A percentile compares a stretch with the other conserved stretches of the same genome.
These are phyloP conservation scores for Solanum paucissectum DNA, from an alignment of 257 asterid species.

Conservation along the genomic window DNA sequence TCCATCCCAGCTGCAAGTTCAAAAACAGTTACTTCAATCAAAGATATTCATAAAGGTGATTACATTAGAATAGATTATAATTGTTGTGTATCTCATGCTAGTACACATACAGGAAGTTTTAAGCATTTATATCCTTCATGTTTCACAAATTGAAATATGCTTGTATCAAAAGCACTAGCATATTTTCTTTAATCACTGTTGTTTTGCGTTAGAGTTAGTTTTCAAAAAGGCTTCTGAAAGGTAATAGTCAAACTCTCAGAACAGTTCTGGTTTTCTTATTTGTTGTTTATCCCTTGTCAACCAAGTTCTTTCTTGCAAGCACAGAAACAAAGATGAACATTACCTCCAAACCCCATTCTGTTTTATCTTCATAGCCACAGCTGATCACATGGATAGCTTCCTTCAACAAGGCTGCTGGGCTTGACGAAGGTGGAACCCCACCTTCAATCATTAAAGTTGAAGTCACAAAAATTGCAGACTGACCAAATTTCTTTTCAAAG, in stretches of 20 bases:
- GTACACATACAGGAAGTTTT: background rate
- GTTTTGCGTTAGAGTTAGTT: background rate
- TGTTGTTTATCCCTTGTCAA: background rate
- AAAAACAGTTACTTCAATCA: background rate
- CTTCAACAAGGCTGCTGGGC: slow-evolving; percentile 91
- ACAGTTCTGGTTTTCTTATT: background rate
- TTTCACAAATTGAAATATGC: background rate
- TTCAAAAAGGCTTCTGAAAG: background rate
- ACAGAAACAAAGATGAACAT: background rate
- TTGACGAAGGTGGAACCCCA: slow-evolving; percentile 94
- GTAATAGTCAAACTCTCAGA: background rate
- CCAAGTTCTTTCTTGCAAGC: background rate
- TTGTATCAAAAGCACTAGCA: background rate
- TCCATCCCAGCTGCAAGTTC: slow-evolving; percentile 83
- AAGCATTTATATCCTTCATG: background rate
- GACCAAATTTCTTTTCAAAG: slow-evolving; percentile 90
- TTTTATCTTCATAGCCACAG: slow-evolving; percentile 95
- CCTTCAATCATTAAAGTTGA: slow-evolving; percentile 90
- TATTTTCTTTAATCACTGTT: background rate
- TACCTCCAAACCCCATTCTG: slow-evolving; percentile 98
- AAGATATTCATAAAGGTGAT: background rate
- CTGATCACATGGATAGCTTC: slow-evolving; percentile 97
- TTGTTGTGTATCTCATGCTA: background rate
- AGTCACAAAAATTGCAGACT: slow-evolving; percentile 78
- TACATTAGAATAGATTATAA: background rate